These are phyloP conservation scores for Kalanchoe fedtschenkoi DNA, from an alignment of 164 flowering plant genomes.

Conservation along the genomic window DNA sequence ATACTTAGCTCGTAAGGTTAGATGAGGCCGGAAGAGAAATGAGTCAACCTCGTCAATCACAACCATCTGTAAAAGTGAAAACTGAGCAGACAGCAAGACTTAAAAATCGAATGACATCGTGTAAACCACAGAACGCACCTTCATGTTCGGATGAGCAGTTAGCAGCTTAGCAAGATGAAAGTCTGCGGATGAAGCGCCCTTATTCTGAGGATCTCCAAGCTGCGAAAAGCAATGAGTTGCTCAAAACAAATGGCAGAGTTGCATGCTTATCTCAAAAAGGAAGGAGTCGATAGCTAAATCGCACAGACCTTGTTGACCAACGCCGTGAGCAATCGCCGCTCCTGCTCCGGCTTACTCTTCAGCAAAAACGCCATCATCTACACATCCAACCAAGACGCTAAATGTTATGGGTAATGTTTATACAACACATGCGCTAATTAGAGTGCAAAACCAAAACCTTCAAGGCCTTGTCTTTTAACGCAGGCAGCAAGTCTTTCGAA, in stretches of 20 bases:
- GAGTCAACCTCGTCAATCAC: constrained; percentile 93
- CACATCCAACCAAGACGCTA: constrained; percentile 7
- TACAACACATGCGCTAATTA: no score
- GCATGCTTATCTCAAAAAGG: neutral
- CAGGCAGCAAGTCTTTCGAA: constrained; percentile 68
- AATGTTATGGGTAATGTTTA: neutral
- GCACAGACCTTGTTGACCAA: constrained; percentile 84
- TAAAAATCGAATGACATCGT: neutral
- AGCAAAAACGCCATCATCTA: constrained; percentile 66
- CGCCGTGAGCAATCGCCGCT: constrained; percentile 70
- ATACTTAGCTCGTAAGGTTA: constrained; percentile 70
- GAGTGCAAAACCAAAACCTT: constrained; percentile 47
- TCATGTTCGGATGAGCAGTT: constrained; percentile 93
- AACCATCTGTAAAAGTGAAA: constrained; percentile 49
- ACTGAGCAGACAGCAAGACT: neutral
- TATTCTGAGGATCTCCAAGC: constrained; percentile 95
- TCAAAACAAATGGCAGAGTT: neutral
- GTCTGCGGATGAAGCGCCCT: constrained; percentile 83
- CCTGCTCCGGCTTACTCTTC: constrained; percentile 86
- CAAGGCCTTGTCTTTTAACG: constrained; percentile 67
- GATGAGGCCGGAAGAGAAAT: constrained; percentile 85
- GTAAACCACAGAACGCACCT: constrained; percentile 28
- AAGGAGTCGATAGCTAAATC: neutral
- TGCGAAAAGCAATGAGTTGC: constrained; percentile 20
- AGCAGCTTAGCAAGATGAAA: constrained; percentile 70